Evolutionary conservation across 2,329 filamentous ascomycete species (phyloP).

Genomic region (Fusarium pseudonygamai): DNA sequence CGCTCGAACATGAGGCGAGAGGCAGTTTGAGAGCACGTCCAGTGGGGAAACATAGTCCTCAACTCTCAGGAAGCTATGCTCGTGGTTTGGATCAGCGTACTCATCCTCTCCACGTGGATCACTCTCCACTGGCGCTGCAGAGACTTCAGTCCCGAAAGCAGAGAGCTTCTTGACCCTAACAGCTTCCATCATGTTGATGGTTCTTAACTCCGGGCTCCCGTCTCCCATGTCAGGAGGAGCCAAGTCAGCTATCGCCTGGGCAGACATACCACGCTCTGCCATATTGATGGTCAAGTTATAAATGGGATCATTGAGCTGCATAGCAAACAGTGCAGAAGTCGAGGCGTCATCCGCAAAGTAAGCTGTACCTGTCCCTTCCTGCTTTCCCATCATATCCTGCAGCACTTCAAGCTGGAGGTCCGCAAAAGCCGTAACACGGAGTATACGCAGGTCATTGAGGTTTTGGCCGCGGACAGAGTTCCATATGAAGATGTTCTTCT

Average conservation of each 20-base stretch:
- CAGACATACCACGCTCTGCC: neutral
- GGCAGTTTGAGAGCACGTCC: neutral
- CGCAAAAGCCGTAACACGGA: neutral
- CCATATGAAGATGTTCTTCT: neutral
- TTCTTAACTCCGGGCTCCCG: neutral
- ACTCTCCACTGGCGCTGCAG: accelerated
- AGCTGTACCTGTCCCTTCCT: neutral
- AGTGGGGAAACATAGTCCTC: neutral
- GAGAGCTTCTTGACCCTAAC: neutral
- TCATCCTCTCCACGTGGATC: neutral
- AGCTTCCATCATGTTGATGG: neutral
- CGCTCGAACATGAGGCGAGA: neutral
- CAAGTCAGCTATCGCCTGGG: neutral
- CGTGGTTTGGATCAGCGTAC: accelerated
- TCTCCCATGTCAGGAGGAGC: neutral
- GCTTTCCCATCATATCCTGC: neutral
- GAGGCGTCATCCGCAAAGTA: neutral
- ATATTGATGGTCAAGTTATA: slow-evolving; percentile 1
- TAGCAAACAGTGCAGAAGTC: neutral
- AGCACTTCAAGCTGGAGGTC: neutral
- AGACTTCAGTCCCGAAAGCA: accelerated
- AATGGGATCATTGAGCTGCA: slow-evolving; percentile 4
- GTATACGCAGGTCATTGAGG: neutral
- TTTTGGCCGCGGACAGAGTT: neutral
- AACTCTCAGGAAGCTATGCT: neutral